Evolutionary conservation across 2,329 filamentous ascomycete species (phyloP), one percentile per base, ranked within the genome.

Genomic region (Penicillium glabrum): DNA sequence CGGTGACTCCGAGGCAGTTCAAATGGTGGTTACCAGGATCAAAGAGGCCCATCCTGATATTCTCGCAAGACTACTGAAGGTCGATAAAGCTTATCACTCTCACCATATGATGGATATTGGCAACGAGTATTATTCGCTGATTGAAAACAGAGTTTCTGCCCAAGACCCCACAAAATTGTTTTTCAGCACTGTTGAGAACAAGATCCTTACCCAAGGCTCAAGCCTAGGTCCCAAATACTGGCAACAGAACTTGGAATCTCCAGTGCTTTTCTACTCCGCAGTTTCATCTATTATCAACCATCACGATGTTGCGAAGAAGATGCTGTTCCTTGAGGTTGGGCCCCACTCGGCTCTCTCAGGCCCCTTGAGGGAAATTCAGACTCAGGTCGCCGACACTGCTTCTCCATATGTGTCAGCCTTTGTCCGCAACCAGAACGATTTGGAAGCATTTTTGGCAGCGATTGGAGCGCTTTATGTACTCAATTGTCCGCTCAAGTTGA

Each of bases 61-160:
- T 1, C 41, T 61, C 2, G 54, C 52, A 14, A 56, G 54, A 11
- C n/a, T 19, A 5, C 29, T 68, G 2, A 31, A 54, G 2, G 58
- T 65, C 0, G 53, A 63, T 7, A 56, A 60, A 16, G 63, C 64
- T 0, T 68, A 67, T 26, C 63, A 67, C 47, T 55, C 53, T 16
- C 37, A 50, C 19, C 37, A 54, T 26, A 49, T 45, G 39, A 13
- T 9, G 19, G 46, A 27, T 23, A 19, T 19, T 4, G 24, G 24
- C 9, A 26, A 46, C 14, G 23, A n/a, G 8, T 27, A n/a, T 27
- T 8, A 27, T 19, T 27, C 16, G 23, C 5, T 46, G 44, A 46
- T 27, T 9, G 44, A 46, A 10, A 7, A 19, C 16, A 19, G 44
- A 10, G 23, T 27, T n/a, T 29, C 16, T 6, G 24, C 14, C 26